Percentiles rank a stretch among this genome's conserved stretches.
These are phyloP conservation scores for Liriodendron chinense DNA, from an alignment of 164 flowering plant species.

Conservation along the genomic window DNA sequence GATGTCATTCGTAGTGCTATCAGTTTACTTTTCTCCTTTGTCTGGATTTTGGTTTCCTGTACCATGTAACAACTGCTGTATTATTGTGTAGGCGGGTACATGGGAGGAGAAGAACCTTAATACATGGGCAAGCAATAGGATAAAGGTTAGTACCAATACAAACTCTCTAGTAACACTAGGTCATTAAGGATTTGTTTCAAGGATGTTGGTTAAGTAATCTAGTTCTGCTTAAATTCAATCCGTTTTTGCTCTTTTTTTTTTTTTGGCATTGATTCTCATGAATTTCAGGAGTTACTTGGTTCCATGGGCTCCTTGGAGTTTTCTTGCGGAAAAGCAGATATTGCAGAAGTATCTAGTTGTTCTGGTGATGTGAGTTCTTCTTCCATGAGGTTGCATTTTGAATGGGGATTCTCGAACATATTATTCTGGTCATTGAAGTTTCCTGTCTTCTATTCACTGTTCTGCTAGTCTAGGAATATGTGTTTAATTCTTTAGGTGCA, in stretches of 20 bases:
- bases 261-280: neutral
- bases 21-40: neutral
- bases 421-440: too few species aligned
- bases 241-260: neutral
- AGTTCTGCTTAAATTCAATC: neutral
- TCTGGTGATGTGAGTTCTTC: conserved; percentile 77
- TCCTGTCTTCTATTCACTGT: too few species aligned
- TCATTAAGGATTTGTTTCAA: neutral
- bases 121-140: conserved; percentile 75
- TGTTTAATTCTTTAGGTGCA: too few species aligned
- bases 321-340: conserved; percentile 73
- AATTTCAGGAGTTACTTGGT: conserved; percentile 67
- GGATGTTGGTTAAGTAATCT: neutral
- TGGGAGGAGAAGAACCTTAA: conserved; percentile 96
- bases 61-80: neutral
- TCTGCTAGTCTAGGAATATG: too few species aligned
- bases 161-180: neutral
- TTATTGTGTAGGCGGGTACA: conserved; percentile 74
- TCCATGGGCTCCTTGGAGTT: conserved; percentile 63
- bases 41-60: neutral
- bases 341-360: conserved; percentile 72
- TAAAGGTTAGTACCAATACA: conserved; percentile 53
- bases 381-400: too few species aligned
- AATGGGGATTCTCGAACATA: too few species aligned
- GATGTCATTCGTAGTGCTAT: neutral